Conservation (phyloP, 2,329 filamentous ascomycete species). For the Venturia nashicola region DNA sequence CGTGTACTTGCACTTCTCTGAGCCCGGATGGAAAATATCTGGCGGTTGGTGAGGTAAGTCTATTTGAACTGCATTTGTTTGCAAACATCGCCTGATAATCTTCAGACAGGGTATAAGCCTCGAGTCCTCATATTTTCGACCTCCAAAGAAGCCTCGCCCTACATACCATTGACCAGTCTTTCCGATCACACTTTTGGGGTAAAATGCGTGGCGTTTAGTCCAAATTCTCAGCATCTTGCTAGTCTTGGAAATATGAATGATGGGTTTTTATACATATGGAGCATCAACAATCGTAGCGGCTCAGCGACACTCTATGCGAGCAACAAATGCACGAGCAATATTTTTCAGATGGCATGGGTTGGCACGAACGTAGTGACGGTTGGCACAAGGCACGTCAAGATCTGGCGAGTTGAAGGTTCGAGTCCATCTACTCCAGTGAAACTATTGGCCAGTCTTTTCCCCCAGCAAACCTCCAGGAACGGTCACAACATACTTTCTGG, state of each 20-base stretch:
- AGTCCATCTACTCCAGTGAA: constrained; percentile 35
- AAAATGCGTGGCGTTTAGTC: constrained; percentile 76
- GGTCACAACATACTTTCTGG: constrained; percentile 63
- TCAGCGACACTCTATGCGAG: constrained; percentile 67
- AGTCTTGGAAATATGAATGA: constrained; percentile 84
- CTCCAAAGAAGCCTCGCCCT: constrained; percentile 60
- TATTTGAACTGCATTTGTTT: background rate
- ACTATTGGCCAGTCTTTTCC: constrained; percentile 17
- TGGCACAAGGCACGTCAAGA: constrained; percentile 82
- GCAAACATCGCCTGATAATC: constrained; percentile 17
- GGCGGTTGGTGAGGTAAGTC: constrained; percentile 68
- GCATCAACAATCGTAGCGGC: constrained; percentile 69
- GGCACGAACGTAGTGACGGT: constrained; percentile 73
- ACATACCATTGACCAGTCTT: constrained; percentile 72
- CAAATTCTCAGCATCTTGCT: constrained; percentile 74
- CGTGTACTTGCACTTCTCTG: constrained; percentile 79
- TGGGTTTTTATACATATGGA: constrained; percentile 88
- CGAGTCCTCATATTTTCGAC: constrained; percentile 83
- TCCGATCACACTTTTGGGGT: constrained; percentile 88
- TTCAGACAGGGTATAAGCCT: constrained; percentile 75
- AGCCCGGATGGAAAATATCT: constrained; percentile 79
- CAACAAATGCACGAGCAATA: constrained; percentile 84
- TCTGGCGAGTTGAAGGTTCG: constrained; percentile 74
- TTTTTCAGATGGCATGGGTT: constrained; percentile 85
- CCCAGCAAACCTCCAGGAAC: constrained; percentile 30